These are phyloP conservation scores for Meira nashicola DNA, from an alignment of 1,284 basidiomycete genomes.

Conservation along the genomic window DNA sequence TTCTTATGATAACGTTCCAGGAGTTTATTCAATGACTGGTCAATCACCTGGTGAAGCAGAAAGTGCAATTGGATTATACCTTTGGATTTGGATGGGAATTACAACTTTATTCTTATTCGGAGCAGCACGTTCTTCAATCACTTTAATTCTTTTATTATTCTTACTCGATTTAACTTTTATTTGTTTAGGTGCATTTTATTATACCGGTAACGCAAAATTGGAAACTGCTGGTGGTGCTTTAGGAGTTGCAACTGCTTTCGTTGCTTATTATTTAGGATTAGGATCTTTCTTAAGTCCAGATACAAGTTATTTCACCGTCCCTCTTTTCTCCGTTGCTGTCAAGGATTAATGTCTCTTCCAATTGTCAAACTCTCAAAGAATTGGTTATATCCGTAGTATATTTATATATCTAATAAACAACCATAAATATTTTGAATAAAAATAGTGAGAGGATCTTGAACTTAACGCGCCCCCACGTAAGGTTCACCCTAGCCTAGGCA, in stretches of 20 bases:
- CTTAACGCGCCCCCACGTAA: too few relatives aligned
- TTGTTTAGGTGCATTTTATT: slow-evolving; percentile 13
- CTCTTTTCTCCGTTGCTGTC: slow-evolving; percentile 21
- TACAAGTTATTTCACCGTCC: slow-evolving; percentile 36
- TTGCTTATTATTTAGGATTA: slow-evolving; percentile 32
- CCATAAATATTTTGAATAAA: too few relatives aligned
- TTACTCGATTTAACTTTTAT: slow-evolving; percentile 17
- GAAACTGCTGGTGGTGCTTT: slow-evolving; percentile 29
- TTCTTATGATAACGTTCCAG: slow-evolving; percentile 25
- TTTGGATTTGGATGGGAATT: slow-evolving; percentile 39
- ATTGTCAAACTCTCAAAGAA: too few relatives aligned
- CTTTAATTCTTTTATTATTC: slow-evolving; percentile 20
- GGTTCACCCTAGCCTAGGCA: too few relatives aligned
- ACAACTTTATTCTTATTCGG: slow-evolving; percentile 34
- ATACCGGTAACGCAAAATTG: slow-evolving; percentile 12
- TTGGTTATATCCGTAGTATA: too few relatives aligned
- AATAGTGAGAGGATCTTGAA: too few relatives aligned
- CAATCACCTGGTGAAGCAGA: slow-evolving; percentile 19
- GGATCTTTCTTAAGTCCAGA: slow-evolving; percentile 26
- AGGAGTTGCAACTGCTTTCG: slow-evolving; percentile 29
- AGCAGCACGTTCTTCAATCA: slow-evolving; percentile 19
- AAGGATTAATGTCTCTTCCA: too few relatives aligned
- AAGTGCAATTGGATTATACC: slow-evolving; percentile 25
- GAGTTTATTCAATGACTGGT: slow-evolving; percentile 20
- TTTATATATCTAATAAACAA: too few relatives aligned